These are phyloP conservation scores for Postia placenta DNA, from an alignment of 768 basidiomycete genomes.

Conservation along the genomic window DNA sequence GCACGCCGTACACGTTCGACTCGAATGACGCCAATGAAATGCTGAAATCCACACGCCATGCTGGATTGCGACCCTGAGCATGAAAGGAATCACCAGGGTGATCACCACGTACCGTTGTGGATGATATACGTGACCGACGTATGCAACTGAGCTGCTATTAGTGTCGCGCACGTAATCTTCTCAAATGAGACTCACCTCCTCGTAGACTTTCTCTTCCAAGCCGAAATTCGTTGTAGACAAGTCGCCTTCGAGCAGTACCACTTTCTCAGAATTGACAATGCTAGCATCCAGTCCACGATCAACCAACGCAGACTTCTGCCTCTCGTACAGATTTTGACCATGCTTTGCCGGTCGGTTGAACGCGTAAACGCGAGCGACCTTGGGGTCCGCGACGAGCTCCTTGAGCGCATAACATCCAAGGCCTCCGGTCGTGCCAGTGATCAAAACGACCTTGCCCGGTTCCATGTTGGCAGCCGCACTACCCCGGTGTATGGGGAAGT, in stretches of 20 bases:
- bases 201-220: constrained; percentile 6
- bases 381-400: constrained; percentile 12
- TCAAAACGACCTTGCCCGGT: constrained; percentile 19
- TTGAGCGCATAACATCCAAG: constrained; percentile 23
- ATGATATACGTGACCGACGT: constrained; percentile 12
- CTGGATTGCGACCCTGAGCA: neutral
- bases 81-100: too few relatives aligned
- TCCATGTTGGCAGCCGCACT: neutral
- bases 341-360: constrained; percentile 16
- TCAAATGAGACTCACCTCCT: constrained; percentile 11
- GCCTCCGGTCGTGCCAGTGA: constrained; percentile 31
- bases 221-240: constrained; percentile 13
- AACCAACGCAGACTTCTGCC: constrained; percentile 12
- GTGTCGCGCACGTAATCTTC: neutral
- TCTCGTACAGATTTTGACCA: constrained; percentile 1
- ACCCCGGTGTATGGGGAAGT: constrained; percentile 9
- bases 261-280: constrained; percentile 10
- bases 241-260: constrained; percentile 16
- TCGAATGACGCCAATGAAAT: constrained; percentile 32
- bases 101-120: constrained; percentile 25
- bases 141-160: constrained; percentile 8
- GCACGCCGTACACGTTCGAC: constrained; percentile 24
- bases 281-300: constrained; percentile 9
- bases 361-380: constrained; percentile 20
- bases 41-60: constrained; percentile 39